Base-by-base conservation (phyloP, 345 rosid species). In the Populus deltoides region DNA sequence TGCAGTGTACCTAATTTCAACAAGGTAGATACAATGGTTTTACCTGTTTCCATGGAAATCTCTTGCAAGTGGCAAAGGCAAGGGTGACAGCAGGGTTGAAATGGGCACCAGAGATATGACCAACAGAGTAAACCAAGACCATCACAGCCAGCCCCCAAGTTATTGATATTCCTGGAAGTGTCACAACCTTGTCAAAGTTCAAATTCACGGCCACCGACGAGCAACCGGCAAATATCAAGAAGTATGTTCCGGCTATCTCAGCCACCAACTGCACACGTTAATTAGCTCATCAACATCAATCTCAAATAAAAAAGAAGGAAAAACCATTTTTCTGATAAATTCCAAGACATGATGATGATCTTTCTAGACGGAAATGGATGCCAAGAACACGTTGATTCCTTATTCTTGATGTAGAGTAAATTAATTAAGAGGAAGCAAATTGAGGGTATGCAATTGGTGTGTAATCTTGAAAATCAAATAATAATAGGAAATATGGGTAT, bases 31-130 rank as follows among this genome's bases (percentile, higher is more conserved):
- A 6, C 11, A 49, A 27, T 6, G 10, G 22, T 71, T 5, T 38
- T 70, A 90, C 98, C 90, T 90, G 97, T 85, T 86, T 93, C 79
- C 89, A 79, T 11, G 99, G 98, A 78, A 95, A 95, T 70, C 97
- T 88, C 55, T 86, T 88, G 88, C 90, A 88, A 63, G 92, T 80
- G 20, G 99, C 99, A 55, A 92, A 92, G 77, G 99, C 99, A 36
- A 93, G 82, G 71, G 99, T 95, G 82, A 95, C 98, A 7, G 99
- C 93, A 7, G 98, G 99, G 75, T 95, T 95, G 66, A 95, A 92
- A 89, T 95, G 98, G 73, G 97, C 99, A 49, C 99, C 99, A 24
- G 99, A 93, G 88, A 95, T 92, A 76, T 95, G 99, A 25, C 99
- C 98, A 2, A 93, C 85, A 31, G 99, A 84, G 87, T 93, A 95